phyloP scores from a whole-genome alignment of 805 yeast genomes.

The Vanderwaltozyma verrucispora region DNA sequence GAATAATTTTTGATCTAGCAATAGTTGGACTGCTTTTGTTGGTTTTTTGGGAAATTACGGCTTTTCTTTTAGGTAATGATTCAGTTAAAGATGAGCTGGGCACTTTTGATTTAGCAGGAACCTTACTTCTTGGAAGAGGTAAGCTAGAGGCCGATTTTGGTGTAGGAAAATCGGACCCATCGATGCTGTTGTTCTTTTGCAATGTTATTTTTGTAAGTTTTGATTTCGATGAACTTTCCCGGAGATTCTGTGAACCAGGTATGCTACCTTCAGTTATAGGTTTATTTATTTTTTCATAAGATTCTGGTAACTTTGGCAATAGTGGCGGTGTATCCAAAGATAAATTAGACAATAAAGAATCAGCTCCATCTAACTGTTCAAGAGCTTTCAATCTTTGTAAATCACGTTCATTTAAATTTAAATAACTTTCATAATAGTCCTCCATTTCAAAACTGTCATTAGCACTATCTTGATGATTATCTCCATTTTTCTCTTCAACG shows the following conservation, averaged over 20 bases:
- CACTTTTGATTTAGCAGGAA: not conserved
- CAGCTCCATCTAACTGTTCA: conserved; percentile 7
- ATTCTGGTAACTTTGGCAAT: not conserved
- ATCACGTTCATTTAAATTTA: conserved; percentile 13
- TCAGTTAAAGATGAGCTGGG: conserved; percentile 2
- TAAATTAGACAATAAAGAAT: not conserved
- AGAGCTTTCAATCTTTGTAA: conserved; percentile 9
- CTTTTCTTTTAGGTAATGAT: not conserved
- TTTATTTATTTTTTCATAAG: not conserved
- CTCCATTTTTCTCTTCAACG: not conserved
- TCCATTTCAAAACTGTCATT: conserved; percentile 13
- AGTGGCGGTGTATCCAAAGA: conserved; percentile 2
- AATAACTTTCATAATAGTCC: conserved; percentile 14
- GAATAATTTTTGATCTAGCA: too few species aligned
- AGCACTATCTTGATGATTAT: not conserved
- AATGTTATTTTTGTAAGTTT: too few species aligned
- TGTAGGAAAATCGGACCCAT: not conserved
- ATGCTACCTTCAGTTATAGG: not conserved
- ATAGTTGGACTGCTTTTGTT: too few species aligned
- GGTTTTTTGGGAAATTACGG: not conserved
- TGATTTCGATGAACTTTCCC: too few species aligned
- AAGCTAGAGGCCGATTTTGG: conserved; percentile 15
- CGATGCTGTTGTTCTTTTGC: too few species aligned
- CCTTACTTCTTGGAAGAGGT: conserved; percentile 3
- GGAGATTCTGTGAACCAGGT: too few species aligned